phyloP scores from a whole-genome alignment of 2,329 filamentous ascomycete species.

The Botrytis squamosa region DNA sequence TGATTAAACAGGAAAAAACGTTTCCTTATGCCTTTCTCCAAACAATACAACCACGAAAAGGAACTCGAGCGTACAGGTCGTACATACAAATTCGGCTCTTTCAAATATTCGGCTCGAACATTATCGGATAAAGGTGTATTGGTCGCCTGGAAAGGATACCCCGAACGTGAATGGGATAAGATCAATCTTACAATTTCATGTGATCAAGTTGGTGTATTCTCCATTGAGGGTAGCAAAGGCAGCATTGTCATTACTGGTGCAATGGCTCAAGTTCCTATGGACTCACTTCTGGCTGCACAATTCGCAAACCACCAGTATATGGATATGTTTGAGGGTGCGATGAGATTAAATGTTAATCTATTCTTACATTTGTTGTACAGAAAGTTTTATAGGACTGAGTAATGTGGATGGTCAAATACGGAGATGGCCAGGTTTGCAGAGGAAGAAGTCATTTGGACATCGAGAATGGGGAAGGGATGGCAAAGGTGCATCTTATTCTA shows the following conservation, averaged over 20 bases:
- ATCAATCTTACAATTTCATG: constrained; percentile 93
- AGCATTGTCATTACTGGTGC: constrained; percentile 96
- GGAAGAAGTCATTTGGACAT: background rate
- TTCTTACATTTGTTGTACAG: constrained; percentile 96
- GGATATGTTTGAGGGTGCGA: constrained; percentile 81
- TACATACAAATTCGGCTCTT: constrained; percentile 95
- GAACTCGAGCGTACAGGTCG: constrained; percentile 90
- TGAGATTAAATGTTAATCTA: constrained; percentile 93
- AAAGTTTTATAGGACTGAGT: constrained; percentile 85
- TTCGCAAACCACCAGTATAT: constrained; percentile 97
- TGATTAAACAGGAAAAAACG: constrained; percentile 68
- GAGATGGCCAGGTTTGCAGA: background rate
- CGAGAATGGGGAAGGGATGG: background rate
- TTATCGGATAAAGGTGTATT: constrained; percentile 92
- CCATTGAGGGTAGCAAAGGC: constrained; percentile 84
- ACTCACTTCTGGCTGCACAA: constrained; percentile 92
- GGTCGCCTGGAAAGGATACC: constrained; percentile 83
- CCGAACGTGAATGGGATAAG: constrained; percentile 81
- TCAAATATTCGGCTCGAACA: constrained; percentile 90
- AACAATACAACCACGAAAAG: constrained; percentile 97
- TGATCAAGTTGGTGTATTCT: constrained; percentile 92
- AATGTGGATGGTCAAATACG: constrained; percentile 19
- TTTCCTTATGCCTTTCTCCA: constrained; percentile 94
- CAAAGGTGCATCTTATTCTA: constrained; percentile 10
- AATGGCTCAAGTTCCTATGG: constrained; percentile 82